Evolutionary conservation across 306 rosid genomes (phyloP), one percentile per base, ranked within the genome.

Genomic region (Vicia faba): DNA sequence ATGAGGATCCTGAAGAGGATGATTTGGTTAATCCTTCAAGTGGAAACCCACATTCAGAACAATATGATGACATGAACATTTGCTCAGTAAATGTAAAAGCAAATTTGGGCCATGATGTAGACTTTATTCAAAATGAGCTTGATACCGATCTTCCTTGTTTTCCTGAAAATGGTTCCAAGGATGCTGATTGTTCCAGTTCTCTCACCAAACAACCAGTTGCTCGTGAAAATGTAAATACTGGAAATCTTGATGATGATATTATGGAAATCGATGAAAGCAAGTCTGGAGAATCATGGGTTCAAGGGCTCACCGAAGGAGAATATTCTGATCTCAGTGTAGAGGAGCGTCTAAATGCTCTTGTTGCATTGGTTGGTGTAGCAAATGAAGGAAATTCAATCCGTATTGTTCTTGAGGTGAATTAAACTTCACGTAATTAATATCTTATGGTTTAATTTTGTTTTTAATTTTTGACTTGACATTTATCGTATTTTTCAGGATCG

Each of bases 361-460:
- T 90, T 72, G 84, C 82, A 39, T 81, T 95, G 78, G 79, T 87
- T 75, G 87, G 97, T 68, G 73, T 90, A 79, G 99, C 99, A 74
- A 95, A 95, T 84, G 99, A 95, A 86, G 99, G 99, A 78, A 88
- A 95, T 81, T 88, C 95, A 13, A 84, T 88, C 26, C 99, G 99
- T 57, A 48, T 91, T 79, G 85, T 90, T 78, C 97, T 95, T 46
- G 99, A 95, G 99, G 99, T 90, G 83, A 71, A 9, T 12, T 64
- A 43, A 57, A 14, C 57, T 44, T 68, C 40, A n/a, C 35, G 45
- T 60, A 66, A 46, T 38, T 8, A 39, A 50, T 57, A 35, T 48
- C 70, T 16, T 48, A 4, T 26, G 20, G 54, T 33, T 35, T 23
- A 20, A 16, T 66, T 73, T 45, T 71, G 19, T 19, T 31, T 12